Evolutionary conservation across 495 filamentous ascomycete genomes (phyloP).

Genomic region (Hamigera avellanea): DNA sequence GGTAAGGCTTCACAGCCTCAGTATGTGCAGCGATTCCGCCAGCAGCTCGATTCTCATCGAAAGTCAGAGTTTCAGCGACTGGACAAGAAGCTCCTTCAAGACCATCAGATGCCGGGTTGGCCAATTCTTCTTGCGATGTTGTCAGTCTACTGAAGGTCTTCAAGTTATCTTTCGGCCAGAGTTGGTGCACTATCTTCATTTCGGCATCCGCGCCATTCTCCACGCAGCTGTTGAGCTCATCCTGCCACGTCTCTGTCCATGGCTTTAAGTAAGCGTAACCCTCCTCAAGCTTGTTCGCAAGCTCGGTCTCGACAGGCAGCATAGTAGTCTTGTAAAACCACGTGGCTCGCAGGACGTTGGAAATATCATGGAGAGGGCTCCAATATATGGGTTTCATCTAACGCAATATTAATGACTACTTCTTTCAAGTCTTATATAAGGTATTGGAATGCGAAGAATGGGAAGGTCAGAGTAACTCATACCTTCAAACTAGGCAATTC

Average conservation of each 20-base stretch:
- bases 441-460: too few relatives aligned
- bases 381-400: constrained; percentile 98
- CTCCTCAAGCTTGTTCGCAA: constrained; percentile 83
- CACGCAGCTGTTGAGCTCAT: constrained; percentile 82
- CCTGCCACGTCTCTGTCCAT: constrained; percentile 87
- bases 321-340: constrained; percentile 98
- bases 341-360: constrained; percentile 70
- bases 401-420: constrained; percentile 2
- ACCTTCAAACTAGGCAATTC: constrained; percentile 41
- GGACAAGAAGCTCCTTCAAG: constrained; percentile 4
- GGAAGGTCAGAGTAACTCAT: constrained; percentile 1
- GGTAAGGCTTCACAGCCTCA: constrained; percentile 38
- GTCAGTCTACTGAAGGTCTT: constrained; percentile 21
- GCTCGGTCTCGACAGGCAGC: constrained; percentile 74
- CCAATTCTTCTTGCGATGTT: constrained; percentile 12
- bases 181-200: constrained; percentile 69
- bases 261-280: constrained; percentile 79
- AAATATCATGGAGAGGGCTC: constrained; percentile 88
- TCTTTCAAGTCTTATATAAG: neutral
- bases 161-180: constrained; percentile 56
- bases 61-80: constrained; percentile 2
- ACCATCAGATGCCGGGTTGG: constrained; percentile 4
- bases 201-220: constrained; percentile 86
- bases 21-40: constrained; percentile 19
- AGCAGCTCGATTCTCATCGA: constrained; percentile 31